phyloP scores from a whole-genome alignment of 2,329 filamentous ascomycete genomes.

The Salinomyces thailandicus region DNA sequence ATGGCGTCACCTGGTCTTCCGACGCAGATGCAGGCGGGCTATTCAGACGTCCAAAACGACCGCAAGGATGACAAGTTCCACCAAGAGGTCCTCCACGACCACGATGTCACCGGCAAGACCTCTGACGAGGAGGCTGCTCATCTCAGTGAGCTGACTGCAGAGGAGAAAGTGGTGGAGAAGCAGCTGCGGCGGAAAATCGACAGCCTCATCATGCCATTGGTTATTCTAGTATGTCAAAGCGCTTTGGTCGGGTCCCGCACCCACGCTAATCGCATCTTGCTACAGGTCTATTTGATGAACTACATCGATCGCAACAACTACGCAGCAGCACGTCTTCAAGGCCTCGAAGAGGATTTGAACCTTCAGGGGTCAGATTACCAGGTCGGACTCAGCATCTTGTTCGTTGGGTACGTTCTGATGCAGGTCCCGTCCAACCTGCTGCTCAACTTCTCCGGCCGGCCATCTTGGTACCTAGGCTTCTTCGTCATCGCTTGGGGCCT shows the following conservation, averaged over 20 bases:
- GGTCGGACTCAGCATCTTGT: slow-evolving; percentile 46
- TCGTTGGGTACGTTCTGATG: slow-evolving; percentile 41
- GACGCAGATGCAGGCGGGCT: no score
- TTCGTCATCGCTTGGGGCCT: slow-evolving; percentile 69
- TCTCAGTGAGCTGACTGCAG: slow-evolving; percentile 18
- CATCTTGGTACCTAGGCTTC: slow-evolving; percentile 58
- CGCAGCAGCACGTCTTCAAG: slow-evolving; percentile 54
- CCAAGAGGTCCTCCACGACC: slow-evolving; percentile 18
- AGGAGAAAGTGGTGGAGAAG: slow-evolving; percentile 36
- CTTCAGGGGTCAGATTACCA: slow-evolving; percentile 54
- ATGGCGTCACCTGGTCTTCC: no score
- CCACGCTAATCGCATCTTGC: background rate
- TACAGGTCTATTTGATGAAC: slow-evolving; percentile 22
- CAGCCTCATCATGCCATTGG: slow-evolving; percentile 54
- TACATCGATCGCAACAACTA: slow-evolving; percentile 45
- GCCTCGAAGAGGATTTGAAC: slow-evolving; percentile 50
- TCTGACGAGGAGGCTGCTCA: slow-evolving; percentile 17
- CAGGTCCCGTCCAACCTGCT: slow-evolving; percentile 58
- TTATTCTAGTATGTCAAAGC: slow-evolving; percentile 61
- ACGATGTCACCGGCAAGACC: slow-evolving; percentile 14
- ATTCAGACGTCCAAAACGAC: no score
- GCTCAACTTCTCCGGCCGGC: slow-evolving; percentile 52
- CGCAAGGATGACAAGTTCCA: slow-evolving; percentile 7
- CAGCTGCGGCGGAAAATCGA: slow-evolving; percentile 62
- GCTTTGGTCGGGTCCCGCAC: slow-evolving; percentile 22